Conservation (phyloP, 108 stramenopile genomes). For the Conticribra weissflogii region DNA sequence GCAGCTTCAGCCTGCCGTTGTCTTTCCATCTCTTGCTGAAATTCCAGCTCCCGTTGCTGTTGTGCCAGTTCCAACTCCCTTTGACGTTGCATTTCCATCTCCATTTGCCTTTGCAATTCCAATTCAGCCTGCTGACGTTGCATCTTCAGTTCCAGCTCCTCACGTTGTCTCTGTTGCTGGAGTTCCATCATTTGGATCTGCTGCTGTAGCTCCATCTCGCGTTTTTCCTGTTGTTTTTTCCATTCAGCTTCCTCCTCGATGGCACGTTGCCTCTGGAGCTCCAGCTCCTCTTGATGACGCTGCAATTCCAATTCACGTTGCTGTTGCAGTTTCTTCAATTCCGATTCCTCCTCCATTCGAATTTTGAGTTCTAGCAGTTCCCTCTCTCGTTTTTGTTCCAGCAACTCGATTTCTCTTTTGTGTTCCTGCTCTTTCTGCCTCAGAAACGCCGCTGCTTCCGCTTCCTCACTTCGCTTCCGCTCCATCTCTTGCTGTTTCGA, state of each 20-base stretch:
- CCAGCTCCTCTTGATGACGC: background rate
- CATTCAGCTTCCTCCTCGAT: background rate
- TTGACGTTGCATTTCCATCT: constrained; percentile 38
- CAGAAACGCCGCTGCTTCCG: no score
- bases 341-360: background rate
- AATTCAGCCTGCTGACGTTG: constrained; percentile 12
- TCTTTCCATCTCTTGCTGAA: constrained; percentile 18
- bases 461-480: background rate
- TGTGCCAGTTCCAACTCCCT: constrained; percentile 32
- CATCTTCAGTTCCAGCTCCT: constrained; percentile 11
- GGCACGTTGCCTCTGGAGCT: background rate
- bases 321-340: background rate
- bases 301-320: background rate
- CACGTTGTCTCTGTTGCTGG: constrained; percentile 10
- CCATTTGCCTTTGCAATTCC: constrained; percentile 32
- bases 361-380: no score
- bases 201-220: constrained; percentile 2
- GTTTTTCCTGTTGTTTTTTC: constrained; percentile 6
- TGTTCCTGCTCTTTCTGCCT: no score
- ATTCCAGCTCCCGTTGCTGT: constrained; percentile 42
- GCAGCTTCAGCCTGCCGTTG: constrained; percentile 7
- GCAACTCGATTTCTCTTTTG: no score
- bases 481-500: background rate
- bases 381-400: background rate
- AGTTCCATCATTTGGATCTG: constrained; percentile 15